phyloP scores from a whole-genome alignment of 1,139 yeast species.

The Yamadazyma atmosphaerica region DNA sequence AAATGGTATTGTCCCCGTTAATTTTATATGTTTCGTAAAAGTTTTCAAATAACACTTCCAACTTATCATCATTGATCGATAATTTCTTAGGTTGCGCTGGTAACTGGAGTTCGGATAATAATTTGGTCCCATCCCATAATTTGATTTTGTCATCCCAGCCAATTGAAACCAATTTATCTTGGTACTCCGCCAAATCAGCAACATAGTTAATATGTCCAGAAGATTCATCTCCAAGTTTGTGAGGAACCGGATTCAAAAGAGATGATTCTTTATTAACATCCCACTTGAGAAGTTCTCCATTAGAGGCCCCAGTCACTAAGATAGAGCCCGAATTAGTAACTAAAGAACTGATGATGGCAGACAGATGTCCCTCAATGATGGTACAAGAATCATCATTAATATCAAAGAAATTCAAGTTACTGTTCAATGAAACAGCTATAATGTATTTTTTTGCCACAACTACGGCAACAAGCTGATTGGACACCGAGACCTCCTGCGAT shows the following conservation, averaged over 20 bases:
- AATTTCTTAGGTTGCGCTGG: constrained; percentile 67
- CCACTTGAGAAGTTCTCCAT: constrained; percentile 76
- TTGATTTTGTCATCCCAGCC: constrained; percentile 92
- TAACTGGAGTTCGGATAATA: constrained; percentile 33
- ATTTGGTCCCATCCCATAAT: constrained; percentile 34
- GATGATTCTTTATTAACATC: constrained; percentile 25
- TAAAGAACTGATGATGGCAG: constrained; percentile 59
- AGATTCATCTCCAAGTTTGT: constrained; percentile 23
- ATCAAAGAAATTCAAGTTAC: constrained; percentile 65
- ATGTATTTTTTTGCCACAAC: constrained; percentile 61
- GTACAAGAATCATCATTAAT: constrained; percentile 35
- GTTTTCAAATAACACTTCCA: constrained; percentile 52
- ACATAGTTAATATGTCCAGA: constrained; percentile 59
- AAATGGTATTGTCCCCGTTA: not conserved
- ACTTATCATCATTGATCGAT: constrained; percentile 25
- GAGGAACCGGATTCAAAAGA: constrained; percentile 31
- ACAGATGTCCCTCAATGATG: constrained; percentile 75
- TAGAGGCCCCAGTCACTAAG: constrained; percentile 75
- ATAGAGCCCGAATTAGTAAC: constrained; percentile 21
- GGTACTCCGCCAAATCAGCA: constrained; percentile 38
- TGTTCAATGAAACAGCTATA: constrained; percentile 70
- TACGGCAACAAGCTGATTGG: constrained; percentile 80
- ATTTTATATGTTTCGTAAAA: constrained; percentile 33
- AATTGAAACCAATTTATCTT: constrained; percentile 45
- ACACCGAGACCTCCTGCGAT: constrained; percentile 34